Percentiles rank a stretch among this genome's conserved stretches.
These are phyloP conservation scores for Neofusicoccum parvum DNA, from an alignment of 2,329 filamentous ascomycete species.

Conservation along the genomic window DNA sequence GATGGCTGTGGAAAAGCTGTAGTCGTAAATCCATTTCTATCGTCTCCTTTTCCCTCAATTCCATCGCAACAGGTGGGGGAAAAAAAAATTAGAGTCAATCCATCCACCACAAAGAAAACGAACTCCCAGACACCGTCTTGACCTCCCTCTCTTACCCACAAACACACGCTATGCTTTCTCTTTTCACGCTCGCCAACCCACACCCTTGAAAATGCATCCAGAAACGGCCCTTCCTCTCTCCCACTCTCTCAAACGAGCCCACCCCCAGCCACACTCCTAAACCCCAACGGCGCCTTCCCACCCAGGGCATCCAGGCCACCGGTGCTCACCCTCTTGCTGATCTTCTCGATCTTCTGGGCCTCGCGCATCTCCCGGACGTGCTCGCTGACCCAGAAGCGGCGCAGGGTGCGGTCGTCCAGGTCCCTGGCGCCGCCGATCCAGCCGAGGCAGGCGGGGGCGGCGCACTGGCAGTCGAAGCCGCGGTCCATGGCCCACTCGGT, in stretches of 20 bases:
- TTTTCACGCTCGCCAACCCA: neutral
- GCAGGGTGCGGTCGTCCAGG: constrained; percentile 58
- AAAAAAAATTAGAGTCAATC: neutral
- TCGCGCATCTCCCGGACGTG: constrained; percentile 31
- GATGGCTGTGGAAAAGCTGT: neutral
- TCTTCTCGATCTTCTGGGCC: constrained; percentile 18
- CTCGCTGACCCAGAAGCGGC: constrained; percentile 50
- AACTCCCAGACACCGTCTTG: neutral
- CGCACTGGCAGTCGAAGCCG: constrained; percentile 68
- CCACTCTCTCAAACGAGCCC: neutral
- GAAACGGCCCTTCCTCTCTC: neutral
- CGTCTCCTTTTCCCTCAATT: neutral
- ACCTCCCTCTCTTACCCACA: neutral
- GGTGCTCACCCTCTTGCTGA: neutral
- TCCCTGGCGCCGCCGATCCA: constrained; percentile 64
- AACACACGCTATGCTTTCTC: neutral
- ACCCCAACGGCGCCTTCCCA: neutral
- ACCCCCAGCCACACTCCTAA: constrained; percentile 14
- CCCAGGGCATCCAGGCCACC: constrained; percentile 4
- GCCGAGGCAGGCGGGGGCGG: constrained; percentile 59
- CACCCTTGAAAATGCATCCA: too few species aligned
- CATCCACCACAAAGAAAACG: neutral
- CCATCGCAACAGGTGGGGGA: neutral
- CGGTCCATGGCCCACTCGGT: constrained; percentile 77
- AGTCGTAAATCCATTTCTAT: neutral